Conservation (phyloP, 2,329 filamentous ascomycete species). For the Penicillium brevicompactum region DNA sequence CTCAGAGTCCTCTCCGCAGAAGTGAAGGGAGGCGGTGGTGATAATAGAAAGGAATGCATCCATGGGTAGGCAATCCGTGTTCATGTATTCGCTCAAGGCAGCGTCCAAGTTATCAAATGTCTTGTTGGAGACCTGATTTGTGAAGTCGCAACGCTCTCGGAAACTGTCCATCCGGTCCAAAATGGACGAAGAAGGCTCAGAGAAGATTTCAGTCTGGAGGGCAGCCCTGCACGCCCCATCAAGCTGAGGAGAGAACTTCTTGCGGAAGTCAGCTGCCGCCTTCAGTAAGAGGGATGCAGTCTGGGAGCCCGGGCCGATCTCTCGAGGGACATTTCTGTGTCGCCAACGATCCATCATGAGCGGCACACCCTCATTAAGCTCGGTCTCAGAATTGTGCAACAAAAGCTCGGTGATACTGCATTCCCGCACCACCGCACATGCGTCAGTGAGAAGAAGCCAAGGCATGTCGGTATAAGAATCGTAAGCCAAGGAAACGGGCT, state of each 20-base stretch:
- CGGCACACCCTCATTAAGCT: conserved; percentile 39
- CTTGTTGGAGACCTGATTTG: conserved; percentile 78
- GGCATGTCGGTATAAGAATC: conserved; percentile 72
- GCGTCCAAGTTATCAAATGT: conserved; percentile 71
- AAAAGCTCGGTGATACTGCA: conserved; percentile 78
- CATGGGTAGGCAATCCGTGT: conserved; percentile 51
- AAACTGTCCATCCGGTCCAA: conserved; percentile 76
- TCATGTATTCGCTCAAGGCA: conserved; percentile 66
- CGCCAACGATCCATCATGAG: conserved; percentile 46
- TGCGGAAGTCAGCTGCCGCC: conserved; percentile 70
- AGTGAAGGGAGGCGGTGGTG: conserved; percentile 49
- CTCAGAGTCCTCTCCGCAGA: conserved; percentile 44
- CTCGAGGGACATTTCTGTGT: conserved; percentile 44
- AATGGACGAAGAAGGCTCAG: conserved; percentile 69
- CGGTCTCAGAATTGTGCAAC: conserved; percentile 63
- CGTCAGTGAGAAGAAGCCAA: conserved; percentile 84
- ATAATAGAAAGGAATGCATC: conserved; percentile 57
- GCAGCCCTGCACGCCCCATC: conserved; percentile 67
- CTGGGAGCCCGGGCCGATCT: conserved; percentile 57
- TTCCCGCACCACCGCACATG: conserved; percentile 74
- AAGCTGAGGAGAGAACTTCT: conserved; percentile 70
- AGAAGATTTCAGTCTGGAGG: conserved; percentile 72
- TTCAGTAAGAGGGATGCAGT: conserved; percentile 65
- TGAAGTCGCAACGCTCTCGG: conserved; percentile 77
- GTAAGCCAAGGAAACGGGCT: conserved; percentile 75